Evolutionary conservation across 805 yeast genomes (phyloP).

Genomic region (Suhomyces kilbournensis): DNA sequence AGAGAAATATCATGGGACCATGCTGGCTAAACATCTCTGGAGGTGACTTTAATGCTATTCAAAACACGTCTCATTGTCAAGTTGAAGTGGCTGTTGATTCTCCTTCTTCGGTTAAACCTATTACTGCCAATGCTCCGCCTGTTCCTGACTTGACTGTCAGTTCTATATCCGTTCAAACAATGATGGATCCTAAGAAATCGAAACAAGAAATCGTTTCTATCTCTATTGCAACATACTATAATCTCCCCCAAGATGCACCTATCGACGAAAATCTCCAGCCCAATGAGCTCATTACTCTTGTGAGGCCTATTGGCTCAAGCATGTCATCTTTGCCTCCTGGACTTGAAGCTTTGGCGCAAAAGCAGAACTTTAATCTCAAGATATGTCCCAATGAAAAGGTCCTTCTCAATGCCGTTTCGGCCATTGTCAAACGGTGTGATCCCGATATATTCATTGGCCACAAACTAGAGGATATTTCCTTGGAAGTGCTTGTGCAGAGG

Average conservation of each 20-base stretch:
- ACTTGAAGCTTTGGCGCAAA: conserved; percentile 56
- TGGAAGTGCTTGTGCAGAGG: conserved; percentile 79
- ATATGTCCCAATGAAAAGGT: conserved; percentile 72
- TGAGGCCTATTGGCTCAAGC: conserved; percentile 68
- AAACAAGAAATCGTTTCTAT: conserved; percentile 87
- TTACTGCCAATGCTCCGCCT: conserved; percentile 43
- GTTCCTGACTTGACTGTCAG: conserved; percentile 69
- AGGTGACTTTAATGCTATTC: conserved; percentile 56
- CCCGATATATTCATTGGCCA: conserved; percentile 94
- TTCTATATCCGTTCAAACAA: conserved; percentile 75
- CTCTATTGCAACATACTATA: conserved; percentile 66
- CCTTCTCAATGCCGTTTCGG: conserved; percentile 70
- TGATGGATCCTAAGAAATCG: conserved; percentile 68
- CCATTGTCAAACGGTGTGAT: conserved; percentile 66
- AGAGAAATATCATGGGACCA: conserved; percentile 90
- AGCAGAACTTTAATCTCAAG: conserved; percentile 50
- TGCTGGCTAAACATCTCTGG: conserved; percentile 83
- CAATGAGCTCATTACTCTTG: conserved; percentile 62
- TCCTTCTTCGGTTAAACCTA: conserved; percentile 48
- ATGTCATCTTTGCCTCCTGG: conserved; percentile 66
- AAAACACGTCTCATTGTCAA: conserved; percentile 74
- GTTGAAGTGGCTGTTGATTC: conserved; percentile 62
- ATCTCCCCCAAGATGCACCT: conserved; percentile 74
- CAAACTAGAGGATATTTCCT: conserved; percentile 69
- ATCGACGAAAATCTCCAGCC: conserved; percentile 61